These are phyloP conservation scores for Fusarium torreyae DNA, from an alignment of 2,329 filamentous ascomycete species.

Conservation along the genomic window DNA sequence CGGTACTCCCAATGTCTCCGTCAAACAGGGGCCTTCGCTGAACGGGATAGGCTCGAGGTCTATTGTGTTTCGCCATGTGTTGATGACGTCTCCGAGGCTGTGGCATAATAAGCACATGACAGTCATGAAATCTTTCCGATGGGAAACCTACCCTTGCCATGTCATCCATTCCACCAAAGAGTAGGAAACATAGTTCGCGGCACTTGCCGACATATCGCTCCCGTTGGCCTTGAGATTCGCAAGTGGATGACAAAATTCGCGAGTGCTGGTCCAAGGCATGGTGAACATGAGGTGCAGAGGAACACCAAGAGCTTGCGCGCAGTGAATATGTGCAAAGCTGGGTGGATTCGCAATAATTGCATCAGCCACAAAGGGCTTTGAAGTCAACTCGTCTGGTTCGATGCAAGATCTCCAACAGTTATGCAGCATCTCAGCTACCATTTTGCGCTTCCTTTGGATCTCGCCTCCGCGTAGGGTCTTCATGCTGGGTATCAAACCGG, in stretches of 20 bases:
- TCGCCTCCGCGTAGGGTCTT: conserved; percentile 49
- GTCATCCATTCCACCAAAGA: conserved; percentile 81
- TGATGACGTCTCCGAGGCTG: conserved; percentile 43
- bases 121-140: rapidly evolving
- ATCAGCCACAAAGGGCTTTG: conserved; percentile 62
- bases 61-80: conserved; percentile 34
- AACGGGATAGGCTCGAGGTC: conserved; percentile 32
- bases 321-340: conserved; percentile 64
- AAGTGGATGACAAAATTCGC: conserved; percentile 80
- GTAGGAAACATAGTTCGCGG: conserved; percentile 79
- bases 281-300: conserved; percentile 66
- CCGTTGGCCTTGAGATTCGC: conserved; percentile 75
- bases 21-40: conserved; percentile 79
- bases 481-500: conserved; percentile 51
- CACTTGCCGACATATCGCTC: conserved; percentile 59
- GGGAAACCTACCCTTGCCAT: conserved; percentile 72
- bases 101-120: background rate
- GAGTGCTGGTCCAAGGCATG: conserved; percentile 83
- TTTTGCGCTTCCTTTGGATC: conserved; percentile 47
- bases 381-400: conserved; percentile 15
- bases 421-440: conserved; percentile 51
- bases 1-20: conserved; percentile 77
- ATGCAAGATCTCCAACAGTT: conserved; percentile 52
- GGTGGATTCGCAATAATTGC: conserved; percentile 67
- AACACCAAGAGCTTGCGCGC: conserved; percentile 61